Evolutionary conservation across 2,329 filamentous ascomycete species (phyloP).

Genomic region (Tolypocladium capitatum): DNA sequence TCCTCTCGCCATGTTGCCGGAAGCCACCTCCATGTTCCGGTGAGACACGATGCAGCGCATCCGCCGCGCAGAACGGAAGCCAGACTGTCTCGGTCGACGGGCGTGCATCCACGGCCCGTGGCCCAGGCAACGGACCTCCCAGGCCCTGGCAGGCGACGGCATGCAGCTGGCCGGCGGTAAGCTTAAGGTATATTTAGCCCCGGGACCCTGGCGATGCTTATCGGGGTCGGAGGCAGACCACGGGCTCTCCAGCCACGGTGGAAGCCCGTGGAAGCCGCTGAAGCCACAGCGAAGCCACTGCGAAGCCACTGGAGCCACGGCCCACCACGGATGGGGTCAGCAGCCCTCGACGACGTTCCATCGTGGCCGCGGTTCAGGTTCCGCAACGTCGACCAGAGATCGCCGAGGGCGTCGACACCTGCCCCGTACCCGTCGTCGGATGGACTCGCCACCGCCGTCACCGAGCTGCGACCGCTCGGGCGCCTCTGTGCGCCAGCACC

Average conservation of each 20-base stretch:
- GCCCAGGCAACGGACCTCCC: no score
- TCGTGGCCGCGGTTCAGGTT: neutral
- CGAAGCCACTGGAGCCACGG: neutral
- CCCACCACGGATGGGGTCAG: no score
- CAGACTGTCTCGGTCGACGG: no score
- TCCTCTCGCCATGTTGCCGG: neutral
- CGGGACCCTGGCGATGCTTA: no score
- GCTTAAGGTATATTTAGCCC: neutral
- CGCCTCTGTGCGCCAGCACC: no score
- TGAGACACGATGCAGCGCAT: neutral
- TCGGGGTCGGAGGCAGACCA: no score
- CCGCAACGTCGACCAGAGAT: neutral
- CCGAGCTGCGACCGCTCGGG: neutral
- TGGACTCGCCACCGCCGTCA: neutral
- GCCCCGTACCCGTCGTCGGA: neutral
- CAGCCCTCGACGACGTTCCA: neutral
- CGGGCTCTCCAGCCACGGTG: neutral
- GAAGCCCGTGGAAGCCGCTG: neutral
- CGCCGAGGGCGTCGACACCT: no score
- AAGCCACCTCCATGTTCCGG: neutral
- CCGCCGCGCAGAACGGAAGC: no score
- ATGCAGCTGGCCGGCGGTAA: neutral
- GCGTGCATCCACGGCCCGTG: no score
- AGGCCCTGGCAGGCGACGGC: no score
- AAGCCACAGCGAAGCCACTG: neutral